A percentile compares a stretch with the other conserved stretches of the same genome.
These are phyloP conservation scores for Cenchrus americanus DNA, from an alignment of 176 grass and related monocot species.

Conservation along the genomic window DNA sequence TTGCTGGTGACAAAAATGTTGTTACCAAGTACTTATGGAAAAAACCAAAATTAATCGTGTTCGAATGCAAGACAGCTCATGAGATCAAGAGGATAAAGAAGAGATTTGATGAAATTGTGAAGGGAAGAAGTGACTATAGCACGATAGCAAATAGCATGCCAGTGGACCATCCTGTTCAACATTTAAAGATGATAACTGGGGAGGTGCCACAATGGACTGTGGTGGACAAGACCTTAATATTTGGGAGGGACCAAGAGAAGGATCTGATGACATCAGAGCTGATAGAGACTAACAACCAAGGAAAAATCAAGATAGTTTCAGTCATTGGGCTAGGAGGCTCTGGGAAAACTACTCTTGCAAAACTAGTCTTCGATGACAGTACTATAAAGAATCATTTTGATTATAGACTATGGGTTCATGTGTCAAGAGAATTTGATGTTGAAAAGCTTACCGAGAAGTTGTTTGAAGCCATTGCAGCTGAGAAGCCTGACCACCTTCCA, in stretches of 20 bases:
- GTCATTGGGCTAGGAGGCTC: slow-evolving; percentile 39
- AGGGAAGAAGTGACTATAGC: not conserved
- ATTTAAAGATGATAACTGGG: not conserved
- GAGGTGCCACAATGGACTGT: not conserved
- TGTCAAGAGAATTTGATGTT: slow-evolving; percentile 23
- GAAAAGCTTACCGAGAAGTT: slow-evolving; percentile 19
- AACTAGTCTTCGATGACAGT: slow-evolving; percentile 6
- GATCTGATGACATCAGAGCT: not conserved
- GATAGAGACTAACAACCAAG: not conserved
- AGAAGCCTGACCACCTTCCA: not conserved
- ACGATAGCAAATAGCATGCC: not conserved
- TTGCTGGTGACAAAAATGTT: not conserved
- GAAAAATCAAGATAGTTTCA: not conserved
- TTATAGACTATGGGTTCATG: slow-evolving; percentile 35
- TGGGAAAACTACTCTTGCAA: slow-evolving; percentile 42
- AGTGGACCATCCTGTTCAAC: not conserved
- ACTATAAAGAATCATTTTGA: slow-evolving; percentile 14
- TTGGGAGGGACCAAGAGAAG: slow-evolving; percentile 30
- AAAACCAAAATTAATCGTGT: not conserved
- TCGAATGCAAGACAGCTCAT: not conserved
- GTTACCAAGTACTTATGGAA: not conserved
- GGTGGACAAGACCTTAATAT: slow-evolving; percentile 1
- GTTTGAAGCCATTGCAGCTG: not conserved
- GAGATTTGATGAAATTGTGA: slow-evolving; percentile 18
- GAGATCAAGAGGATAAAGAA: not conserved